Evolutionary conservation across 1,284 basidiomycete species (phyloP).

Genomic region (Ustilago vetiveriae): DNA sequence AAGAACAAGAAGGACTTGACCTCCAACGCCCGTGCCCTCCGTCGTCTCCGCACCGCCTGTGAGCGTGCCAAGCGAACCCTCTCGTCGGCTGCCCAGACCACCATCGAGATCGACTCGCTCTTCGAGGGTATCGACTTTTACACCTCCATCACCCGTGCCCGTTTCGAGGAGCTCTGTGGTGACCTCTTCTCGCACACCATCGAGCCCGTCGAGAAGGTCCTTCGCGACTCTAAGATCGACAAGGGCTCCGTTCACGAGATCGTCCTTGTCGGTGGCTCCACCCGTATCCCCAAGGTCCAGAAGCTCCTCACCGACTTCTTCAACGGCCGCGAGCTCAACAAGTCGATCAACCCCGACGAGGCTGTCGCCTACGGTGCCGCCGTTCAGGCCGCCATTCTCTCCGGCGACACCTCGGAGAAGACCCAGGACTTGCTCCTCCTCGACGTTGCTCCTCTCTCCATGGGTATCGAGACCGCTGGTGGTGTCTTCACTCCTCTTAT

Average conservation of each 20-base stretch:
- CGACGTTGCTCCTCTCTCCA: constrained; percentile 94
- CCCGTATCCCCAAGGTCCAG: constrained; percentile 97
- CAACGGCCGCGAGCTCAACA: constrained; percentile 76
- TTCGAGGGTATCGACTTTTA: constrained; percentile 99
- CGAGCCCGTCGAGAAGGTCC: constrained; percentile 98
- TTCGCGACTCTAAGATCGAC: constrained; percentile 97
- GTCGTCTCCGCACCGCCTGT: constrained; percentile 96
- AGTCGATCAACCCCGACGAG: constrained; percentile 96
- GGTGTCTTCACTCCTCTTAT: constrained; percentile 98
- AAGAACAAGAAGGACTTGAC: constrained; percentile 98
- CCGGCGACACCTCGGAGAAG: constrained; percentile 97
- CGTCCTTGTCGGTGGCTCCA: constrained; percentile 96
- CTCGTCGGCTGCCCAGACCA: constrained; percentile 94
- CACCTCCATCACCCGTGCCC: constrained; percentile 96
- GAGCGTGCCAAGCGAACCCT: constrained; percentile 99
- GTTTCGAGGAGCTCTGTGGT: constrained; percentile 98
- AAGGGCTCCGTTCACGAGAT: constrained; percentile 90
- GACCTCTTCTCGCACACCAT: constrained; percentile 96
- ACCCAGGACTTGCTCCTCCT: constrained; percentile 95
- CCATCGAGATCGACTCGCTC: constrained; percentile 97
- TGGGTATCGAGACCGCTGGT: constrained; percentile 96
- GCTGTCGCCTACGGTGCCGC: constrained; percentile 99
- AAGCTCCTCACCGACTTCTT: constrained; percentile 99
- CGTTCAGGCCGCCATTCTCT: constrained; percentile 97
- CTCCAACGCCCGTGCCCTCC: constrained; percentile 90